Evolutionary conservation across 345 rosid genomes (phyloP).

Genomic region (Chamaenerion angustifolium): DNA sequence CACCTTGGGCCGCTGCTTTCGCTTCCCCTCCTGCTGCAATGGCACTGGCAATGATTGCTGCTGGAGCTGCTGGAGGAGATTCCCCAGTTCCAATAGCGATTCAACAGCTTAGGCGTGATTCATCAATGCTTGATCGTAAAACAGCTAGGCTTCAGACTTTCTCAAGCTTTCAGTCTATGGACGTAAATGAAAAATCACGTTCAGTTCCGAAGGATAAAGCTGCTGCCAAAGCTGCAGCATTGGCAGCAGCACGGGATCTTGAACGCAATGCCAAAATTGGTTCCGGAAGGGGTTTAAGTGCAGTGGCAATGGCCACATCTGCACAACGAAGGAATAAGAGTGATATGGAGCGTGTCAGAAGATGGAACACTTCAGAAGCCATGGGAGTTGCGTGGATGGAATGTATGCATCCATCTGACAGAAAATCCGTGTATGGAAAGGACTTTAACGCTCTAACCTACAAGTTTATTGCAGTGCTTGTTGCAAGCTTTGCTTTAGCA

Average conservation of each 20-base stretch:
- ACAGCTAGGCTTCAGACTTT: conserved; percentile 56
- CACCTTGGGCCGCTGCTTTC: conserved; percentile 98
- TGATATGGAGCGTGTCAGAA: conserved; percentile 84
- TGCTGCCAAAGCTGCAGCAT: conserved; percentile 95
- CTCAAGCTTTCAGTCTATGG: conserved; percentile 84
- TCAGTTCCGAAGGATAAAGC: conserved; percentile 85
- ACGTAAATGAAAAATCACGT: conserved; percentile 39
- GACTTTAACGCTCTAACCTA: conserved; percentile 94
- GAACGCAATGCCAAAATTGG: conserved; percentile 96
- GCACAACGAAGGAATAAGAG: conserved; percentile 76
- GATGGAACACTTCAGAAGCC: conserved; percentile 94
- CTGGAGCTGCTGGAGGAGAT: conserved; percentile 95
- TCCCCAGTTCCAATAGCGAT: conserved; percentile 45
- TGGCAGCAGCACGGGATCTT: conserved; percentile 99
- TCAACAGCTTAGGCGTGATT: conserved; percentile 64
- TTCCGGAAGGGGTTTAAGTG: conserved; percentile 98
- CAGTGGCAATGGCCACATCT: conserved; percentile 99
- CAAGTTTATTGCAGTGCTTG: conserved; percentile 86
- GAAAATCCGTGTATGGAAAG: conserved; percentile 88
- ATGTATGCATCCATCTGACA: conserved; percentile 88
- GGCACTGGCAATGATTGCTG: conserved; percentile 99
- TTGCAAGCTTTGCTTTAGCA: conserved; percentile 98
- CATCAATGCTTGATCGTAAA: conserved; percentile 82
- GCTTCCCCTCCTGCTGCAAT: conserved; percentile 99
- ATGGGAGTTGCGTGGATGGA: conserved; percentile 99